A percentile compares a stretch with the other conserved stretches of the same genome.
Conservation (phyloP, 768 basidiomycete species). For the Suillus fuscotomentosus region DNA sequence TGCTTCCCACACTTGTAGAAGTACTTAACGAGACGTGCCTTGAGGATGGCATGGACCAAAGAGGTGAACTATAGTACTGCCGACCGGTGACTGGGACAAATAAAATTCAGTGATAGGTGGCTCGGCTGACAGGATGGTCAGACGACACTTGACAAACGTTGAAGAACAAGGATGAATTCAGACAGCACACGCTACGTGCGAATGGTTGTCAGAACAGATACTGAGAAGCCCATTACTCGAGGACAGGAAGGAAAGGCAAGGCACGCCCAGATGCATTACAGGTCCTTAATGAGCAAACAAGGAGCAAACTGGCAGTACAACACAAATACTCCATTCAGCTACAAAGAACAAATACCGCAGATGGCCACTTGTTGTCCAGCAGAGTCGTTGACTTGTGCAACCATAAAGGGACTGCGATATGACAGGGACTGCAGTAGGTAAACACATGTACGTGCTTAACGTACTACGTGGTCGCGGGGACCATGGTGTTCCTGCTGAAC, state of each 20-base stretch:
- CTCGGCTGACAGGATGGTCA: no score
- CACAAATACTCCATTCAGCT: not conserved
- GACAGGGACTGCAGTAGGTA: not conserved
- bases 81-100: not conserved
- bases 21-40: not conserved
- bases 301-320: not conserved
- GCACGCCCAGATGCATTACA: no score
- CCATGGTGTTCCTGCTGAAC: not conserved
- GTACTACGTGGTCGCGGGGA: not conserved
- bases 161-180: no score
- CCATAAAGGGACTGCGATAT: not conserved
- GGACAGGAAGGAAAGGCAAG: not conserved
- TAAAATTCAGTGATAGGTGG: not conserved
- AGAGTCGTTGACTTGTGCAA: not conserved
- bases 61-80: not conserved
- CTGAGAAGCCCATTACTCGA: not conserved
- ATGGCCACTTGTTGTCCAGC: not conserved
- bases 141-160: no score
- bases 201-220: not conserved
- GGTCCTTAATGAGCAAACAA: no score
- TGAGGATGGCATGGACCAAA: not conserved
- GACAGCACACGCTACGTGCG: not conserved
- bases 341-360: not conserved
- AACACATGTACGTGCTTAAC: not conserved
- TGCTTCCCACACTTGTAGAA: not conserved